These are phyloP conservation scores for Aspergillus felis DNA, from an alignment of 2,329 filamentous ascomycete species.

Conservation along the genomic window DNA sequence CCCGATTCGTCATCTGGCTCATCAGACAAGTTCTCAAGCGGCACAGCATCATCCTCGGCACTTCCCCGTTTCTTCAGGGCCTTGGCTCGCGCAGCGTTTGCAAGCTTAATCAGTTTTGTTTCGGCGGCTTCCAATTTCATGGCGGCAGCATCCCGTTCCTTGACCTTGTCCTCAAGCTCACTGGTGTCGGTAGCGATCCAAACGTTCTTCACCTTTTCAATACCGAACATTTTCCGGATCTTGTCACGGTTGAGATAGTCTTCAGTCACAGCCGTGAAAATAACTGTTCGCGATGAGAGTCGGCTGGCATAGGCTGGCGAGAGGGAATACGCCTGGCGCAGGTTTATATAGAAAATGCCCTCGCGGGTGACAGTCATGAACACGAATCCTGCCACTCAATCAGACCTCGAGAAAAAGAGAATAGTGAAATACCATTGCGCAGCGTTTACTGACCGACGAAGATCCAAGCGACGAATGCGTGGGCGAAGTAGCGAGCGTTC, in stretches of 20 bases:
- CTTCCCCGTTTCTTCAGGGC: slow-evolving; percentile 56
- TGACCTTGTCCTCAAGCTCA: slow-evolving; percentile 74
- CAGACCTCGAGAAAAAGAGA: neutral
- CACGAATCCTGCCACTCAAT: slow-evolving; percentile 58
- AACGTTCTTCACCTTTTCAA: slow-evolving; percentile 70
- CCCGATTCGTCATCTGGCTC: slow-evolving; percentile 64
- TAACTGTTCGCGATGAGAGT: slow-evolving; percentile 83
- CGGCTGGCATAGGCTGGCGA: slow-evolving; percentile 79
- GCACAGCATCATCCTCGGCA: slow-evolving; percentile 30
- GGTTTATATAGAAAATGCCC: slow-evolving; percentile 84
- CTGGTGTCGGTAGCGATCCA: slow-evolving; percentile 79
- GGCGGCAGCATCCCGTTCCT: slow-evolving; percentile 74
- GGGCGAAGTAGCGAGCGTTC: slow-evolving; percentile 72
- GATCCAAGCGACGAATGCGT: slow-evolving; percentile 73
- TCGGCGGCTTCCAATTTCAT: slow-evolving; percentile 83
- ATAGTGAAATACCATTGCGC: neutral
- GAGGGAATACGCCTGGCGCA: slow-evolving; percentile 87
- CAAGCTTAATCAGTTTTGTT: slow-evolving; percentile 75
- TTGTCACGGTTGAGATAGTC: slow-evolving; percentile 73
- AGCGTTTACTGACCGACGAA: slow-evolving; percentile 58
- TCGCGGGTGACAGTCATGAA: slow-evolving; percentile 86
- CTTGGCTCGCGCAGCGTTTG: slow-evolving; percentile 69
- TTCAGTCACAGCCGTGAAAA: slow-evolving; percentile 80
- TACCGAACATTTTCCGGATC: slow-evolving; percentile 74
- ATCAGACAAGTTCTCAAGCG: slow-evolving; percentile 43